Conservation (phyloP, 75 land plant species). For the Gnetum montanum region DNA sequence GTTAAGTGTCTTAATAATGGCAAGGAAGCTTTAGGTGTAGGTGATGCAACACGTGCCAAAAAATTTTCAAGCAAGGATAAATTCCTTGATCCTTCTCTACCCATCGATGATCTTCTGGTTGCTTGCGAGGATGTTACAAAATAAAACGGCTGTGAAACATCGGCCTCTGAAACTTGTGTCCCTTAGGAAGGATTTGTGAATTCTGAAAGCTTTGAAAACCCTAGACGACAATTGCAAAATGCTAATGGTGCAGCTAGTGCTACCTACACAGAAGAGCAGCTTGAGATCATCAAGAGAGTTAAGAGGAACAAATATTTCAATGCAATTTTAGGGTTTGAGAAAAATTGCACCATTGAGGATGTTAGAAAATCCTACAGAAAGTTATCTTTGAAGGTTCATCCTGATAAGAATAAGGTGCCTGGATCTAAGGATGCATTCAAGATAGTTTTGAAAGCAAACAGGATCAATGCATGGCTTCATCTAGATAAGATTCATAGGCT, state of each 20-base stretch:
- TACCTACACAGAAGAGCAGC: too few species aligned
- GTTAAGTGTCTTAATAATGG: conserved; percentile 60
- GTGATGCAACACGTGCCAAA: conserved; percentile 46
- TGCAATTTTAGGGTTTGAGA: conserved; percentile 66
- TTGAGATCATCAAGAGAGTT: too few species aligned
- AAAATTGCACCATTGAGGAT: conserved; percentile 57
- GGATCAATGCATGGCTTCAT: too few species aligned
- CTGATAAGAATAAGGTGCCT: conserved; percentile 82
- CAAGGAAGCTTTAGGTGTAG: conserved; percentile 43
- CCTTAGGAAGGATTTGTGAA: background rate
- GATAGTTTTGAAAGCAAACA: conserved; percentile 70
- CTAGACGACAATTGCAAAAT: too few species aligned
- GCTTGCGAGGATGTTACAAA: conserved; percentile 3
- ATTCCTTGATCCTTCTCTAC: conserved; percentile 50
- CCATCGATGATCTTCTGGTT: conserved; percentile 46
- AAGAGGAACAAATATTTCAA: conserved; percentile 64
- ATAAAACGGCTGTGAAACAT: background rate
- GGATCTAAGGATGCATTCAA: conserved; percentile 96
- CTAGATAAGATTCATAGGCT: too few species aligned
- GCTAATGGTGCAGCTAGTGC: too few species aligned
- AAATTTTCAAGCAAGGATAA: conserved; percentile 66
- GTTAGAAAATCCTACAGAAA: conserved; percentile 81
- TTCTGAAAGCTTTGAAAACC: too few species aligned
- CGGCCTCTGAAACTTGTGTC: background rate
- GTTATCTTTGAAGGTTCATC: conserved; percentile 87